A percentile compares a stretch with the other conserved stretches of the same genome.
phyloP scores from a whole-genome alignment of 371 early-diverging fungal species.

The Haplosporangium sp. region DNA sequence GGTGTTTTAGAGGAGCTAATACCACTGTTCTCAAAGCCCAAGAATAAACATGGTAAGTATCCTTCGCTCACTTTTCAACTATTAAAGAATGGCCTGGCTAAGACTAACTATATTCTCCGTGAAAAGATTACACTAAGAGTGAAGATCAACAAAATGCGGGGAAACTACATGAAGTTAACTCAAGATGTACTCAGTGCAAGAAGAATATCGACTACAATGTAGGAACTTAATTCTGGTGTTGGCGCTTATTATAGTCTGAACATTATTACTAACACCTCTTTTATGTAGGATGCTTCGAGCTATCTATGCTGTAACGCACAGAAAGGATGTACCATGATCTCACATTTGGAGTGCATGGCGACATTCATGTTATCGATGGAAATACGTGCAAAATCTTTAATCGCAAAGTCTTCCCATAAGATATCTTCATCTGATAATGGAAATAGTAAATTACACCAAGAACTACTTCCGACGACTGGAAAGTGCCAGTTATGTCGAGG shows the following conservation, averaged over 20 bases:
- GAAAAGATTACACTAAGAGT: not conserved
- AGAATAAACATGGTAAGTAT: slow-evolving; percentile 10
- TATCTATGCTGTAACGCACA: not conserved
- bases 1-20: slow-evolving; percentile 22
- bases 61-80: not conserved
- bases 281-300: not conserved
- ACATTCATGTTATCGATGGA: slow-evolving; percentile 21
- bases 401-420: not conserved
- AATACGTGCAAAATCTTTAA: not conserved
- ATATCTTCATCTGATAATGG: not conserved
- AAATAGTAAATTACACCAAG: not conserved
- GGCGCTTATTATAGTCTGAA: not conserved
- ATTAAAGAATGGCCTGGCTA: not conserved
- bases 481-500: slow-evolving; percentile 19
- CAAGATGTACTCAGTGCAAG: slow-evolving; percentile 26
- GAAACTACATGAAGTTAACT: slow-evolving; percentile 4
- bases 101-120: not conserved
- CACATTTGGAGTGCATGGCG: slow-evolving; percentile 47
- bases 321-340: slow-evolving; percentile 33
- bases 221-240: not conserved
- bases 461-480: slow-evolving; percentile 31
- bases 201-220: slow-evolving; percentile 32
- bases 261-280: not conserved
- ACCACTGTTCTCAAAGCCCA: slow-evolving; percentile 13
- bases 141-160: not conserved